Evolutionary conservation across 1,284 basidiomycete species (phyloP).

Genomic region (Hemileia vastatrix): DNA sequence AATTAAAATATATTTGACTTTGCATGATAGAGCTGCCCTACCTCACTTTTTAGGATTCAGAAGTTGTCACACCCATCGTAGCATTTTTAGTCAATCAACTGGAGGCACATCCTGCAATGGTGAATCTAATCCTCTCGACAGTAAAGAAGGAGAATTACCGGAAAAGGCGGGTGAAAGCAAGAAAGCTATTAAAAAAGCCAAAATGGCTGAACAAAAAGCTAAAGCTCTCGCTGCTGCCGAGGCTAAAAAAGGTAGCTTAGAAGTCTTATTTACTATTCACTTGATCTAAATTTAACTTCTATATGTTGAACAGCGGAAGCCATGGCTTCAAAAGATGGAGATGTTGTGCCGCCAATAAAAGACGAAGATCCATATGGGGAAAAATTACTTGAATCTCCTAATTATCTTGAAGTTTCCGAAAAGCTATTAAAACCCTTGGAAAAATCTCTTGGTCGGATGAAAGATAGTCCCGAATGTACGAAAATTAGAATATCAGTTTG

Average conservation of each 20-base stretch:
- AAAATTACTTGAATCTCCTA: conserved; percentile 57
- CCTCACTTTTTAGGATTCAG: no score
- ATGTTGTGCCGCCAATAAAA: conserved; percentile 7
- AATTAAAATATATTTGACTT: conserved; percentile 2
- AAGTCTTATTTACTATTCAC: not conserved
- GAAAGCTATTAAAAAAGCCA: conserved; percentile 19
- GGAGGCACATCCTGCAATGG: not conserved
- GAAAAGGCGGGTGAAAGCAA: conserved; percentile 4
- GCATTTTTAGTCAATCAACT: no score
- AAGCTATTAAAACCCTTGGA: conserved; percentile 64
- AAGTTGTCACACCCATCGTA: no score
- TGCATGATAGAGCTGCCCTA: conserved; percentile 21
- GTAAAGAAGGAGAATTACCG: not conserved
- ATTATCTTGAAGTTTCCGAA: conserved; percentile 66
- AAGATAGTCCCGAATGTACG: no score
- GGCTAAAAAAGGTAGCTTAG: conserved; percentile 16
- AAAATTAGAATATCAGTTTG: not conserved
- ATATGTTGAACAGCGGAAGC: conserved; percentile 6
- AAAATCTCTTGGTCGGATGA: conserved; percentile 26
- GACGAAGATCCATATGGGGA: conserved; percentile 77
- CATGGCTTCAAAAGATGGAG: conserved; percentile 9
- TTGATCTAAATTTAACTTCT: not conserved
- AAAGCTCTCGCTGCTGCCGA: conserved; percentile 17
- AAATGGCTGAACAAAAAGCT: conserved; percentile 19
- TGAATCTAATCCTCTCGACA: not conserved